phyloP scores from a whole-genome alignment of 306 rosid genomes.

The Acacia melanoxylon region DNA sequence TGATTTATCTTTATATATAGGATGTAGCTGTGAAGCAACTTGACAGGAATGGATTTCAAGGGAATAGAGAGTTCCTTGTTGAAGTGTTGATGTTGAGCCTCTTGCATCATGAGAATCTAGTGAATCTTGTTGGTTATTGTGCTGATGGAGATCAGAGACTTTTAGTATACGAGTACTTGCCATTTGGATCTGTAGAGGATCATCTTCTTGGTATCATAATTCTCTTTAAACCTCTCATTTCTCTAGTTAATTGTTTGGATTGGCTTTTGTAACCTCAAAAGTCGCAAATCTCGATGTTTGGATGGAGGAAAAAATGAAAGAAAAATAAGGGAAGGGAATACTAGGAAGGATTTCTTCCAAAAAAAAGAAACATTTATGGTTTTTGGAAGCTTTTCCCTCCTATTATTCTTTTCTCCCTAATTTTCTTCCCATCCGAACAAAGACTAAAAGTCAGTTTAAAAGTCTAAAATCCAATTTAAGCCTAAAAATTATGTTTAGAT shows the following conservation, averaged over 20 bases:
- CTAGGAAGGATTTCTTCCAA: no score
- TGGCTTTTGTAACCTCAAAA: no score
- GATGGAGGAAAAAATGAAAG: no score
- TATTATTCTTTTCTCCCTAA: no score
- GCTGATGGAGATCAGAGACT: slow-evolving; percentile 89
- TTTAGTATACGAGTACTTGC: slow-evolving; percentile 85
- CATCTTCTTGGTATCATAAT: background rate
- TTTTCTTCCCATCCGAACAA: no score
- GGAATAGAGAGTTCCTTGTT: slow-evolving; percentile 86
- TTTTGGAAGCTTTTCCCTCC: no score
- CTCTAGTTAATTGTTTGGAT: no score
- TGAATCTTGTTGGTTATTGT: slow-evolving; percentile 87
- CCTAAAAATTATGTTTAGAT: background rate
- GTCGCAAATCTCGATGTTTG: no score
- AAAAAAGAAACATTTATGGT: no score
- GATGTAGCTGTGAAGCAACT: slow-evolving; percentile 88
- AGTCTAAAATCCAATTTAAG: background rate
- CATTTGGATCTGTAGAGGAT: slow-evolving; percentile 58
- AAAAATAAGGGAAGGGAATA: no score
- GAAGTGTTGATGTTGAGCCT: slow-evolving; percentile 94
- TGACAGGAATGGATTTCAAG: slow-evolving; percentile 97
- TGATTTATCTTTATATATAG: slow-evolving; percentile 29
- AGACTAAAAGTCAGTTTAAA: background rate
- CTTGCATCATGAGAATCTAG: slow-evolving; percentile 81
- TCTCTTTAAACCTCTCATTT: background rate